These are phyloP conservation scores for Kodamaea arcana DNA, from an alignment of 1,139 yeast genomes.

Conservation along the genomic window DNA sequence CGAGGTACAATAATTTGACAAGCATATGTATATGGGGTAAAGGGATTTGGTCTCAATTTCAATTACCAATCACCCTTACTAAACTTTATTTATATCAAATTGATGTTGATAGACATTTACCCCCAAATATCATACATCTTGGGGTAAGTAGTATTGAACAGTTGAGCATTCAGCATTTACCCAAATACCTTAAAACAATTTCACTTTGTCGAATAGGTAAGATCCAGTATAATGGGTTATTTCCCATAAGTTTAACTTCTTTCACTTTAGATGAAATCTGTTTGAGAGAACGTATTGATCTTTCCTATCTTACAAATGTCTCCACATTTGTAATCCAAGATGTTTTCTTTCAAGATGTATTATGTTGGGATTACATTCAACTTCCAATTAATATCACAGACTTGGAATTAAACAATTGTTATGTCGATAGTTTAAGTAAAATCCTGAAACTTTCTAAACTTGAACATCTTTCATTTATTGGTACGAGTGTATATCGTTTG, in stretches of 20 bases:
- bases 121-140: too few relatives aligned
- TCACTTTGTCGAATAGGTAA: too few relatives aligned
- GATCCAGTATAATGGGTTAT: too few relatives aligned
- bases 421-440: not conserved
- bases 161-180: too few relatives aligned
- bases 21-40: too few relatives aligned
- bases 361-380: not conserved
- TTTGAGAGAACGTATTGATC: not conserved
- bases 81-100: too few relatives aligned
- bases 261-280: not conserved
- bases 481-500: not conserved
- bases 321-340: not conserved
- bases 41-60: too few relatives aligned
- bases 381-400: not conserved
- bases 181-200: too few relatives aligned
- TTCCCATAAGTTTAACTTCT: too few relatives aligned
- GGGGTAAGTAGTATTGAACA: too few relatives aligned
- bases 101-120: too few relatives aligned
- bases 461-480: not conserved
- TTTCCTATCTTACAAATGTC: not conserved
- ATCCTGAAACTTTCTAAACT: not conserved
- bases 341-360: not conserved
- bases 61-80: too few relatives aligned
- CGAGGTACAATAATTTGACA: not conserved
- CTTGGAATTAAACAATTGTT: not conserved